Evolutionary conservation across 2,329 filamentous ascomycete species (phyloP).

Genomic region (Annulohypoxylon truncatum): DNA sequence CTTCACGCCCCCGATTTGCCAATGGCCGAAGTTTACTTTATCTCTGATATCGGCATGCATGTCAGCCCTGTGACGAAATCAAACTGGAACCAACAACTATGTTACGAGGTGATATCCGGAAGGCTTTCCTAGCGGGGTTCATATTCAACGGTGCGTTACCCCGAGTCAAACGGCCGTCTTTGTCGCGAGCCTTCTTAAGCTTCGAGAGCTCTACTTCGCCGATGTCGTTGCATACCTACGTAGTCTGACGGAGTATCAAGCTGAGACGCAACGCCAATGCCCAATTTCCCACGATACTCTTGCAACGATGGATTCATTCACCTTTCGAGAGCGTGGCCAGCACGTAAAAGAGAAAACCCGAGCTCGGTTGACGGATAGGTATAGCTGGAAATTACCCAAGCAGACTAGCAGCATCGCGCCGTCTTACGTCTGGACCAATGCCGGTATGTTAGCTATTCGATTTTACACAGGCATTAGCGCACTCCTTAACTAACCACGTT

Average conservation of each 20-base stretch:
- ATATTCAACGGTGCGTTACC: constrained; percentile 10
- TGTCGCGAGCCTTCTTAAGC: background rate
- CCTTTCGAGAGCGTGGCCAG: constrained; percentile 30
- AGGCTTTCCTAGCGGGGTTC: background rate
- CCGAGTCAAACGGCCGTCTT: background rate
- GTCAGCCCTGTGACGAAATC: constrained; percentile 29
- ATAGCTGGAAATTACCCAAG: constrained; percentile 50
- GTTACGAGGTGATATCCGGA: constrained; percentile 4
- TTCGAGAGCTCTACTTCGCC: constrained; percentile 6
- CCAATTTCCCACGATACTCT: background rate
- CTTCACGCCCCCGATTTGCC: constrained; percentile 17
- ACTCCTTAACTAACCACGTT: background rate
- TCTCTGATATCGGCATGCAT: constrained; percentile 21
- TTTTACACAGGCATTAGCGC: background rate
- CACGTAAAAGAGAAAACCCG: constrained; percentile 40
- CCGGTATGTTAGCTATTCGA: constrained; percentile 36
- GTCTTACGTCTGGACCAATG: constrained; percentile 48
- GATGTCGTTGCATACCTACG: background rate
- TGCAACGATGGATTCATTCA: constrained; percentile 28
- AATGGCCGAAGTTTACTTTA: constrained; percentile 32
- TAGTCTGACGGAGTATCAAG: background rate
- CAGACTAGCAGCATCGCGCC: constrained; percentile 49
- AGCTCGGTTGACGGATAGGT: constrained; percentile 41
- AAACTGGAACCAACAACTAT: constrained; percentile 20
- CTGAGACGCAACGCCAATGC: background rate